These are phyloP conservation scores for Allium cepa DNA, from an alignment of 106 monocot genomes.

Conservation along the genomic window DNA sequence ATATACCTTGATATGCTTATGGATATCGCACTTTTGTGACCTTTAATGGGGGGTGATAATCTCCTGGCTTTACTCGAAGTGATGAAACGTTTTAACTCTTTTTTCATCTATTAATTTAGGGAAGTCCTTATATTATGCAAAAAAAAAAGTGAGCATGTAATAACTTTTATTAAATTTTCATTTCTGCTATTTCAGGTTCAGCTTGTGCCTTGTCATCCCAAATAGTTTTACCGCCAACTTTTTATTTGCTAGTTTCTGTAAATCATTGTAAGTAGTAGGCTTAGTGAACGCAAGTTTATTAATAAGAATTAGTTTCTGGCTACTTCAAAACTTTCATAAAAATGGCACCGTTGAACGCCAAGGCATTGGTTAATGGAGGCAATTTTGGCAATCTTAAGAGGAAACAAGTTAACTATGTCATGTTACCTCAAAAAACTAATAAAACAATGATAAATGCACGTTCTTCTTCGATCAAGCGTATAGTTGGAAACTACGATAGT, in stretches of 20 bases:
- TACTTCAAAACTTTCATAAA: slow-evolving; percentile 23
- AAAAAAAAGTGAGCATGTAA: too few relatives aligned
- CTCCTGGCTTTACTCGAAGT: too few relatives aligned
- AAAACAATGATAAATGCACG: slow-evolving; percentile 1
- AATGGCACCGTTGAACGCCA: slow-evolving; percentile 52
- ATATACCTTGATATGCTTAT: too few relatives aligned
- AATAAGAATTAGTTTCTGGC: slow-evolving; percentile 32
- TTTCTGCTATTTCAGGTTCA: background rate
- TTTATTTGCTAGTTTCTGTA: background rate
- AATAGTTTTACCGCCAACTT: background rate
- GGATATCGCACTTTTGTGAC: too few relatives aligned
- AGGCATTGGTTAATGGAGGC: slow-evolving; percentile 47
- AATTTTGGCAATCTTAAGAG: slow-evolving; percentile 14
- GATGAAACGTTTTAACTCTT: too few relatives aligned
- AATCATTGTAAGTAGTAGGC: slow-evolving; percentile 2
- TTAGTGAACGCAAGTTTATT: slow-evolving; percentile 32
- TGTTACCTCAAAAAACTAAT: background rate
- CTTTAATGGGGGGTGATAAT: too few relatives aligned
- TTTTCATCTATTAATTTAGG: too few relatives aligned
- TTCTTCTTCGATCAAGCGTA: slow-evolving; percentile 5
- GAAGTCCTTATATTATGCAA: too few relatives aligned
- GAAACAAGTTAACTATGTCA: slow-evolving; percentile 16
- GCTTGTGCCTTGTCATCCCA: background rate
- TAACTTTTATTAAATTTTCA: too few relatives aligned
- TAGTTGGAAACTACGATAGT: slow-evolving; percentile 49